A percentile compares a stretch with the other conserved stretches of the same genome.
These are phyloP conservation scores for Podochytrium sp. DNA, from an alignment of 192 early-diverging fungal genomes.

Conservation along the genomic window DNA sequence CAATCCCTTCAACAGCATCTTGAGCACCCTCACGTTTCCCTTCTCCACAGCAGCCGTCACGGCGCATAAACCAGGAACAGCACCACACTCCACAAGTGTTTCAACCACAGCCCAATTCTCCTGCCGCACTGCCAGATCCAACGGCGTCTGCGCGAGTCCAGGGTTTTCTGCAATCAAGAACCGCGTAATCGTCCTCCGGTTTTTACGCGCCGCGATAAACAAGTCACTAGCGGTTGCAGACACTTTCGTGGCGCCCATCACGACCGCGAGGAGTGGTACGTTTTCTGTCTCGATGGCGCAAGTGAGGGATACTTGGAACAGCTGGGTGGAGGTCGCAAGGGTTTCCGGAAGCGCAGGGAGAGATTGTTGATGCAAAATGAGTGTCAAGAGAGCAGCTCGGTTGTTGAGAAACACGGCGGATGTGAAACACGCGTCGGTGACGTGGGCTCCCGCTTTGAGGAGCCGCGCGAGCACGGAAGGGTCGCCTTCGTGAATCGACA, in stretches of 20 bases:
- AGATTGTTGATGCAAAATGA: neutral
- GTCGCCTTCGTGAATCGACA: conserved; percentile 19
- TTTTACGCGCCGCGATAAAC: conserved; percentile 10
- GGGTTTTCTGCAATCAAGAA: neutral
- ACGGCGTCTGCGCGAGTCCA: neutral
- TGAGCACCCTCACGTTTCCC: neutral
- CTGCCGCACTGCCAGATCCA: conserved; percentile 13
- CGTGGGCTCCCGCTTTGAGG: neutral
- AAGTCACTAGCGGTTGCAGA: neutral
- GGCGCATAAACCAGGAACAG: neutral
- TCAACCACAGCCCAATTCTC: neutral
- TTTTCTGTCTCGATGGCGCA: conserved; percentile 15
- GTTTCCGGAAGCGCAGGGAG: neutral
- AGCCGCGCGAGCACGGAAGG: neutral
- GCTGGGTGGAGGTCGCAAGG: neutral
- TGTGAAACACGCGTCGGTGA: conserved; percentile 10
- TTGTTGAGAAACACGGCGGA: conserved; percentile 16
- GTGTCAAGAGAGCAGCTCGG: neutral
- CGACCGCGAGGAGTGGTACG: neutral
- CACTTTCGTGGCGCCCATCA: neutral
- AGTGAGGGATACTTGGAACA: conserved; percentile 15
- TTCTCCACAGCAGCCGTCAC: conserved; percentile 8
- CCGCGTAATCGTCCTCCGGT: neutral
- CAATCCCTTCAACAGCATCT: neutral
- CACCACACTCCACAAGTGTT: conserved; percentile 4